Evolutionary conservation across 345 rosid species (phyloP).

Genomic region (Carallia brachiata): DNA sequence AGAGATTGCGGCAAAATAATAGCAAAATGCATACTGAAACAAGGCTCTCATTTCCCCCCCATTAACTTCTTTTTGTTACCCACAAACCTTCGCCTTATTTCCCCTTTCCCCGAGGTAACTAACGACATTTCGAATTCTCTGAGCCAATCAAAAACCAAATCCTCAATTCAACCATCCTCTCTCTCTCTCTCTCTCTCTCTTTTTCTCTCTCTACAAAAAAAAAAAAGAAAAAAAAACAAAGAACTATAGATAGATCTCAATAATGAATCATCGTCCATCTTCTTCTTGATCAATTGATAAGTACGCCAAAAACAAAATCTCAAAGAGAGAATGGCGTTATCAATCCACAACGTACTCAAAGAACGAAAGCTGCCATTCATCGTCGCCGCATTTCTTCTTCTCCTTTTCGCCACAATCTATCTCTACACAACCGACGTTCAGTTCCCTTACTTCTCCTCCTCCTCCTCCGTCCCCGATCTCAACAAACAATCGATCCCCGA

Average conservation of each 20-base stretch:
- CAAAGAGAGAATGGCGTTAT: constrained; percentile 41
- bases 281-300: background rate
- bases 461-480: constrained; percentile 31
- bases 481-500: constrained; percentile 22
- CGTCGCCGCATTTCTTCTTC: constrained; percentile 39
- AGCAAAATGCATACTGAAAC: background rate
- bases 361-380: constrained; percentile 48
- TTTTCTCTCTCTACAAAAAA: background rate
- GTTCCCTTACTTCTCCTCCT: constrained; percentile 32
- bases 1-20: background rate
- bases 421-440: constrained; percentile 27
- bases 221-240: no score
- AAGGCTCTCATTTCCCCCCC: background rate
- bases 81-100: background rate
- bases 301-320: background rate
- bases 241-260: no score
- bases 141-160: no score
- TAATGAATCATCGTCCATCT: no score
- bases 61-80: background rate
- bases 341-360: constrained; percentile 44
- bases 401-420: constrained; percentile 38
- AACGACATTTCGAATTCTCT: background rate
- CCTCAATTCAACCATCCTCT: no score
- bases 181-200: constrained; percentile 10
- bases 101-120: background rate